Conservation (phyloP, 192 early-diverging fungal species). For the Anaeromyces robustus region DNA sequence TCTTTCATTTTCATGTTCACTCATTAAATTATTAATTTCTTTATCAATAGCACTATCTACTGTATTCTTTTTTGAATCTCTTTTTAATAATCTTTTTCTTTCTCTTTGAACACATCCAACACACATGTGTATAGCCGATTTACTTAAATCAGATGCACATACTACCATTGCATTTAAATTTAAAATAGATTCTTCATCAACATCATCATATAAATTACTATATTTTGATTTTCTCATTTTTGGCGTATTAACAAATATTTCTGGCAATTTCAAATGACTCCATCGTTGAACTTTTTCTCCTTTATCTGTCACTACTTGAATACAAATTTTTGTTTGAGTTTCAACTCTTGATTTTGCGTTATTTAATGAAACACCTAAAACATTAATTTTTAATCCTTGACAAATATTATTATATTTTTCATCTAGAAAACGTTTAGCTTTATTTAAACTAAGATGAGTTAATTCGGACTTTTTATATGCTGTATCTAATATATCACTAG, state of each 20-base stretch:
- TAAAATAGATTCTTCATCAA: conserved; percentile 25
- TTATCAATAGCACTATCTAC: conserved; percentile 31
- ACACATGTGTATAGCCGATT: conserved; percentile 23
- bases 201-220: conserved; percentile 15
- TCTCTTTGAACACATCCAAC: conserved; percentile 14
- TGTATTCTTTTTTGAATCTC: conserved; percentile 6
- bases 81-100: conserved; percentile 15
- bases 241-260: conserved; percentile 57
- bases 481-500: not conserved
- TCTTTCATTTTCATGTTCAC: conserved; percentile 51
- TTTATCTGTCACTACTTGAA: conserved; percentile 56
- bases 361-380: conserved; percentile 2
- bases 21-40: conserved; percentile 44
- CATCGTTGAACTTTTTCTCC: conserved; percentile 59
- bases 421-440: not conserved
- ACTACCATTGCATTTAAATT: conserved; percentile 69
- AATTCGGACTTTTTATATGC: not conserved
- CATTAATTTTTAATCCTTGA: not conserved
- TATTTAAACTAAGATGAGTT: not conserved
- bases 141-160: conserved; percentile 37
- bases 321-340: conserved; percentile 83
- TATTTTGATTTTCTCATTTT: conserved; percentile 21
- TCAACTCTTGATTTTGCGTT: conserved; percentile 70
- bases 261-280: conserved; percentile 72
- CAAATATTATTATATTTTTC: not conserved